Conservation (phyloP, 2,329 filamentous ascomycete genomes). For the Ophiosphaerella korrae region DNA sequence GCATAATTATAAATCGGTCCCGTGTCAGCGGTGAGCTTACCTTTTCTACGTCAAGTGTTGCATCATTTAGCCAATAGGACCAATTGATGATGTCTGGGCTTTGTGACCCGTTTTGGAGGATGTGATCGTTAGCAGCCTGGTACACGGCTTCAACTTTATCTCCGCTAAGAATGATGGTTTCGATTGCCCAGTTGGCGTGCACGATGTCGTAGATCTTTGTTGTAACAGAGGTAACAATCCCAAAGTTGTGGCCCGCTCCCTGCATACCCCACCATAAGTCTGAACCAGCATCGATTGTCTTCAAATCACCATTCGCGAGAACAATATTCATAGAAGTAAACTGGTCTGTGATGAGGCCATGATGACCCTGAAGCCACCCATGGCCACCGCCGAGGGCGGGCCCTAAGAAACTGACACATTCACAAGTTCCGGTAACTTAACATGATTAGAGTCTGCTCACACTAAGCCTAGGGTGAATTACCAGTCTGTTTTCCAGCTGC, state of each 20-base stretch:
- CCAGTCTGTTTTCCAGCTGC: constrained; percentile 57
- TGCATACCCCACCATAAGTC: constrained; percentile 64
- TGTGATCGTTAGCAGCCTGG: constrained; percentile 52
- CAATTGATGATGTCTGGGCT: constrained; percentile 42
- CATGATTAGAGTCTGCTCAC: background rate
- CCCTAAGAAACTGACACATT: constrained; percentile 56
- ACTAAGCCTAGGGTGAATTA: constrained; percentile 13
- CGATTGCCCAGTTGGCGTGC: constrained; percentile 26
- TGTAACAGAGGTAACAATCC: constrained; percentile 55
- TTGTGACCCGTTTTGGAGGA: constrained; percentile 52
- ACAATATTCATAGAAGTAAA: constrained; percentile 60
- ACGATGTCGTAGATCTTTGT: constrained; percentile 52
- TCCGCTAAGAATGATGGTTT: constrained; percentile 36
- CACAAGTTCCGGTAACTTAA: constrained; percentile 49
- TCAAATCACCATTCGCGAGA: constrained; percentile 55
- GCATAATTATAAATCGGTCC: too few species aligned
- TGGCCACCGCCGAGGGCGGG: constrained; percentile 64
- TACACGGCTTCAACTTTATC: constrained; percentile 59
- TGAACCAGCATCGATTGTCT: constrained; percentile 46
- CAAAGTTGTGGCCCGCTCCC: constrained; percentile 65
- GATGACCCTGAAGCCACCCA: constrained; percentile 59
- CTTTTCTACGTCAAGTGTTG: constrained; percentile 16
- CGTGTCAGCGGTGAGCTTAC: constrained; percentile 1
- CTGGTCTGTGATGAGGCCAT: constrained; percentile 61
- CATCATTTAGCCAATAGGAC: constrained; percentile 32